Evolutionary conservation across 2,329 filamentous ascomycete genomes (phyloP), one percentile per base, ranked within the genome.

Genomic region (Pseudopithomyces maydicus): DNA sequence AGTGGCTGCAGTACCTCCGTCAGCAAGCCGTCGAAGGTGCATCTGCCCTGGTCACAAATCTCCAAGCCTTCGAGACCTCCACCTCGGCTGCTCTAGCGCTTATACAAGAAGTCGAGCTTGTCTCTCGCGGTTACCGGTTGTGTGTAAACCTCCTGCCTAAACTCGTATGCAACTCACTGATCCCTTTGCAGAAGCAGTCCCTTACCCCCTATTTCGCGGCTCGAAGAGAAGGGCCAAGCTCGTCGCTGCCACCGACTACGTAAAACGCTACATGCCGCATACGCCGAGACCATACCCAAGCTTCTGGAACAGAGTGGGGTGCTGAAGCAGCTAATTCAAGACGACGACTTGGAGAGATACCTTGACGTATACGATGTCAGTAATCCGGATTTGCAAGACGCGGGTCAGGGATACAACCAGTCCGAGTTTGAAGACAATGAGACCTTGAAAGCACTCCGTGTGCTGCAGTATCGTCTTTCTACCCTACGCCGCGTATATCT

Each of bases 61-160:
- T 92, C 38, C 91, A 96, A 70, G 87, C 88, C 48, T 92, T 96
- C 66, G 92, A 97, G 75, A 86, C 88, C 39, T 88, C 89, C 20
- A 88, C 86, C 39, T 88, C 88, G 38, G 89, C 91, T 32, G 90
- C 91, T 2, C 81, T 97, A 54, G 87, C 90, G 36, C 84, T 97
- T 58, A 89, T 97, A 60, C 93, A 97, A 74, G 93, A 97, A 77
- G 92, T 97, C n/a, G 93, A 97, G 78, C 83, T 97, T 32, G 92
- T 97, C 23, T 96, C 93, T 29, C 87, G 93, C 65, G 93, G 93
- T 20, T 97, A 96, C 75, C 85, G 91, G 77, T 82, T 97, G 87
- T 92, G 77, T 75, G 88, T 79, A 47, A 44, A 33, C 36, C 43
- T 47, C 23, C 45, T 44, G 52, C 54, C 48, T 54, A 55, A 46